Evolutionary conservation across 2,329 filamentous ascomycete species (phyloP).

Genomic region (Juglanconis sp.): DNA sequence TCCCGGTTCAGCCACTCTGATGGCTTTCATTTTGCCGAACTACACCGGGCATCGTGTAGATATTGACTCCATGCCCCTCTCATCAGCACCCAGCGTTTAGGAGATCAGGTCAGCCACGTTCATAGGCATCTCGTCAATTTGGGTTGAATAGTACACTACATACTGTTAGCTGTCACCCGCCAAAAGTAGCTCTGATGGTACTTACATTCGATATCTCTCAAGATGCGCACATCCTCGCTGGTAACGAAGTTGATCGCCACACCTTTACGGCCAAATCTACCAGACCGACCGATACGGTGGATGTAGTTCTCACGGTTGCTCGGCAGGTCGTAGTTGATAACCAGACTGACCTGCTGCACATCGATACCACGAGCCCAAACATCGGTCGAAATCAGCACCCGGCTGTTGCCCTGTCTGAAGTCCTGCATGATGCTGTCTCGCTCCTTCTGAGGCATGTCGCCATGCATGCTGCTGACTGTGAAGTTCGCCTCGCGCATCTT

Average conservation of each 20-base stretch:
- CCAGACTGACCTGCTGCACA: slow-evolving; percentile 97
- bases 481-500: slow-evolving; percentile 99
- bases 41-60: background rate
- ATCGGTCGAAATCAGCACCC: slow-evolving; percentile 97
- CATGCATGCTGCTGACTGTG: slow-evolving; percentile 99
- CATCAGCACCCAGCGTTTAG: slow-evolving; percentile 37
- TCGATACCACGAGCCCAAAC: slow-evolving; percentile 99
- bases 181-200: background rate
- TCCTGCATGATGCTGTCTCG: slow-evolving; percentile 99
- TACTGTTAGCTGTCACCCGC: slow-evolving; percentile 1
- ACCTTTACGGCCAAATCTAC: slow-evolving; percentile 99
- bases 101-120: slow-evolving; percentile 71
- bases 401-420: slow-evolving; percentile 97
- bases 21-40: background rate
- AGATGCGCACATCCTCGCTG: slow-evolving; percentile 98
- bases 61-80: background rate
- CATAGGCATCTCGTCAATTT: slow-evolving; percentile 99
- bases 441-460: slow-evolving; percentile 97
- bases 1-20: background rate
- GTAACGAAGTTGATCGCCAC: slow-evolving; percentile 99
- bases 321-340: slow-evolving; percentile 99
- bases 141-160: slow-evolving; percentile 91
- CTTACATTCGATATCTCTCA: slow-evolving; percentile 93
- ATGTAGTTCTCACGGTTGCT: slow-evolving; percentile 99
- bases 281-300: slow-evolving; percentile 98